Conservation (phyloP, 352 stramenopile genomes). For the Globisporangium takayamanum region DNA sequence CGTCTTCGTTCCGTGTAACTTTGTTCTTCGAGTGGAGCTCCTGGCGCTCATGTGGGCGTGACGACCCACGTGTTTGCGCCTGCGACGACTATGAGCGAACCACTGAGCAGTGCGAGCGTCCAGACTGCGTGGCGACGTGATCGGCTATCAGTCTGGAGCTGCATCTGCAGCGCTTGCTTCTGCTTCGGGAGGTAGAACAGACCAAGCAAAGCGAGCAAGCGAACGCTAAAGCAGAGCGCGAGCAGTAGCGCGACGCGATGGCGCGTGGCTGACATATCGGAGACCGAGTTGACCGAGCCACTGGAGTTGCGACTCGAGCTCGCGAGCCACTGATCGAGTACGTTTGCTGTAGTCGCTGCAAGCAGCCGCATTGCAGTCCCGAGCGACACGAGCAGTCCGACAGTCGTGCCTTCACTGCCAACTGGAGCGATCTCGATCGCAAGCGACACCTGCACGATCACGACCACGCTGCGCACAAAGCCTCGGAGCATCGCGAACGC, state of each 20-base stretch:
- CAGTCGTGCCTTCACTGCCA: conserved; percentile 43
- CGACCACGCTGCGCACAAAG: conserved; percentile 30
- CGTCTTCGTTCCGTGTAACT: too few species aligned
- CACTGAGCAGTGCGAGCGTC: conserved; percentile 1
- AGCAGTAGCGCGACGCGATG: conserved; percentile 30
- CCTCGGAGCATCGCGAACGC: conserved; percentile 31
- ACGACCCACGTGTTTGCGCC: conserved; percentile 6
- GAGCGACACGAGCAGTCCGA: conserved; percentile 49
- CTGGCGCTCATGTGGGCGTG: background rate
- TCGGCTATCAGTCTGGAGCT: background rate
- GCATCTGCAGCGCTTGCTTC: conserved; percentile 32
- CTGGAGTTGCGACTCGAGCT: background rate
- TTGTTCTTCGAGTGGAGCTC: too few species aligned
- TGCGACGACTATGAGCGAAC: conserved; percentile 3
- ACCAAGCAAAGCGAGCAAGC: conserved; percentile 29
- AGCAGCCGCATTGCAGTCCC: conserved; percentile 43
- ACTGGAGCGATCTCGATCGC: conserved; percentile 46
- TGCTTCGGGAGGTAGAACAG: conserved; percentile 38
- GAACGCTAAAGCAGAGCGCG: conserved; percentile 32
- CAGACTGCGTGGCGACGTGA: background rate
- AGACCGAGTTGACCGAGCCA: background rate
- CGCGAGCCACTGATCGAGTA: conserved; percentile 35
- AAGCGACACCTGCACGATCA: conserved; percentile 32
- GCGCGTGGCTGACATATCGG: conserved; percentile 7
- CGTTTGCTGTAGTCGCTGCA: conserved; percentile 35